These are phyloP conservation scores for Yarrowia divulgata DNA, from an alignment of 805 yeast genomes.

Conservation along the genomic window DNA sequence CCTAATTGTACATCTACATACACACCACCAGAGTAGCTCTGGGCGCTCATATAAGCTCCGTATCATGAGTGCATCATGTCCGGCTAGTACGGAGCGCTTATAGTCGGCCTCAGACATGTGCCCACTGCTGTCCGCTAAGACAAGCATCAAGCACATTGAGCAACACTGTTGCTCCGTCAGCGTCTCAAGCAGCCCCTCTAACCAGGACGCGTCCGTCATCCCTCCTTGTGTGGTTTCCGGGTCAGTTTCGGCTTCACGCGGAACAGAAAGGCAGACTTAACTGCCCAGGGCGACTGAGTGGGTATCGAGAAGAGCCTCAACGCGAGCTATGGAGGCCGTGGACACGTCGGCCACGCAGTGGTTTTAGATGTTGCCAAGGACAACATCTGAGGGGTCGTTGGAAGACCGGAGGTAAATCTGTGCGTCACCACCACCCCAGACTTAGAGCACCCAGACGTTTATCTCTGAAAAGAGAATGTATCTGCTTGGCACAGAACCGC, in stretches of 20 bases:
- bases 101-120: conserved; percentile 21
- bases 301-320: not conserved
- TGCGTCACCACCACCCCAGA: not conserved
- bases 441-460: conserved; percentile 9
- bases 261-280: not conserved
- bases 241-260: conserved; percentile 9
- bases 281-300: not conserved
- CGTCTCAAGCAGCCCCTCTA: conserved; percentile 8
- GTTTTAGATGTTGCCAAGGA: not conserved
- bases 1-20: not conserved
- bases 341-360: not conserved
- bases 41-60: not conserved
- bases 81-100: not conserved
- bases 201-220: not conserved
- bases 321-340: not conserved
- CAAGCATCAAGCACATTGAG: not conserved
- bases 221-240: conserved; percentile 24
- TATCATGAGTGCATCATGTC: not conserved
- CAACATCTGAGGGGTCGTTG: not conserved
- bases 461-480: conserved; percentile 4
- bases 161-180: conserved; percentile 3
- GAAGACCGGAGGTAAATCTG: not conserved
- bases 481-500: conserved; percentile 11
- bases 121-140: not conserved
- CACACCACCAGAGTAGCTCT: not conserved